Conservation (phyloP, 2,329 filamentous ascomycete genomes). For the Alternaria sp. region DNA sequence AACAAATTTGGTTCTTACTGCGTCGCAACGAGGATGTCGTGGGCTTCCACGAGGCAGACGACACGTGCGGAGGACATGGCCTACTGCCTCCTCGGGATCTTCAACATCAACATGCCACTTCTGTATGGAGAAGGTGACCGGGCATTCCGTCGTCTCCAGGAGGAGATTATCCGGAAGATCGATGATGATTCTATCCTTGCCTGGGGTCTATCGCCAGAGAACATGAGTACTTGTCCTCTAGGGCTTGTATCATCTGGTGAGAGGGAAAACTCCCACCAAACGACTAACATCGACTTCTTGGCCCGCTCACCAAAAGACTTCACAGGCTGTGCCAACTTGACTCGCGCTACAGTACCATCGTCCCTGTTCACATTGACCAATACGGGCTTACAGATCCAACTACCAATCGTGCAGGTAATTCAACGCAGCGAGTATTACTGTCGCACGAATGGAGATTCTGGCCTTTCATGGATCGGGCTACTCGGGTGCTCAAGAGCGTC, state of each 20-base stretch:
- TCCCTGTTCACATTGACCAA: neutral
- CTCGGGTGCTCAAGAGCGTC: neutral
- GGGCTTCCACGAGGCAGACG: conserved; percentile 16
- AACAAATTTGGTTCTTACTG: neutral
- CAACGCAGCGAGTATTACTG: neutral
- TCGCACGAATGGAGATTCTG: fast-evolving
- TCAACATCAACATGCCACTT: conserved; percentile 38
- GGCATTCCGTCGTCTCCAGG: conserved; percentile 29
- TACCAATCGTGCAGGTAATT: neutral
- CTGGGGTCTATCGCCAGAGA: neutral
- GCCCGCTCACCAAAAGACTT: neutral
- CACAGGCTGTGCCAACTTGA: neutral
- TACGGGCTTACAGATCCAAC: neutral
- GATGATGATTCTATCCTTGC: conserved; percentile 24
- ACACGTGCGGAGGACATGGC: conserved; percentile 35
- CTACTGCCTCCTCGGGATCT: conserved; percentile 42
- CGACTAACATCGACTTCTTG: neutral
- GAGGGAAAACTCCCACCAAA: fast-evolving
- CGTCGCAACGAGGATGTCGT: conserved; percentile 24
- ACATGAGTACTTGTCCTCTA: neutral
- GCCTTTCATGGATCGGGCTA: neutral
- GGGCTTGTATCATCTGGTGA: too few relatives aligned
- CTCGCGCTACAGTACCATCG: neutral
- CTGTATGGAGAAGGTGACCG: conserved; percentile 40
- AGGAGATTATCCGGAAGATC: conserved; percentile 26